These are phyloP conservation scores for Hibiscus trionum DNA, from an alignment of 345 rosid genomes.

Conservation along the genomic window DNA sequence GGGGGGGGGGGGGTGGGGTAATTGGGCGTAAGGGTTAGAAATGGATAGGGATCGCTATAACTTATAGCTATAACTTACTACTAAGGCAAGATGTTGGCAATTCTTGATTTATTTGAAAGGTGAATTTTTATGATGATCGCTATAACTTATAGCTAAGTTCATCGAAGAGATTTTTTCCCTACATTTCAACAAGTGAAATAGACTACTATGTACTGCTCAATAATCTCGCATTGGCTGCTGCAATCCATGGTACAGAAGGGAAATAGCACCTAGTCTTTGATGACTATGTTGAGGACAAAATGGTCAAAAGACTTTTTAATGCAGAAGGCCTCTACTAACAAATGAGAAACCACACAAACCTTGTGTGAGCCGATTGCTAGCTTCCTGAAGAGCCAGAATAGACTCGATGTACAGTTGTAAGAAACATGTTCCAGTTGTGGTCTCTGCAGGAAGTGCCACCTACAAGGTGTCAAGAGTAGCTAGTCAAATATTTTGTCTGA, in stretches of 20 bases:
- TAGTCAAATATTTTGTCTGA: not conserved
- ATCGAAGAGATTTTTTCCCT: not conserved
- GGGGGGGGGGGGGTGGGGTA: too few species aligned
- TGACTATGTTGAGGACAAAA: not conserved
- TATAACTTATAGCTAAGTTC: not conserved
- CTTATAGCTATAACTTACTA: too few species aligned
- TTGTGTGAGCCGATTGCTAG: conserved; percentile 49
- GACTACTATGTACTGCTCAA: not conserved
- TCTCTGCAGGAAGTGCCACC: conserved; percentile 97
- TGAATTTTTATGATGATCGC: not conserved
- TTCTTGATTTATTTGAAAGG: not conserved
- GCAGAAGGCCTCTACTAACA: not conserved
- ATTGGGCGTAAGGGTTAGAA: too few species aligned
- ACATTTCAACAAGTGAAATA: not conserved
- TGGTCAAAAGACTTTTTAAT: not conserved
- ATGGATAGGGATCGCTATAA: too few species aligned
- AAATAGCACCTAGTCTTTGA: not conserved
- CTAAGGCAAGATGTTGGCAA: not conserved
- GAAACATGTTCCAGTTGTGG: conserved; percentile 82
- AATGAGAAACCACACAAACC: conserved; percentile 30
- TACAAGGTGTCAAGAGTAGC: conserved; percentile 23
- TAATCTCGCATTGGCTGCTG: not conserved
- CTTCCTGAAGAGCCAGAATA: conserved; percentile 85
- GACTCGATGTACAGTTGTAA: conserved; percentile 74
- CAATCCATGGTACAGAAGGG: not conserved